phyloP scores from a whole-genome alignment of 2,329 filamentous ascomycete species.

The Fusarium haematococcum region DNA sequence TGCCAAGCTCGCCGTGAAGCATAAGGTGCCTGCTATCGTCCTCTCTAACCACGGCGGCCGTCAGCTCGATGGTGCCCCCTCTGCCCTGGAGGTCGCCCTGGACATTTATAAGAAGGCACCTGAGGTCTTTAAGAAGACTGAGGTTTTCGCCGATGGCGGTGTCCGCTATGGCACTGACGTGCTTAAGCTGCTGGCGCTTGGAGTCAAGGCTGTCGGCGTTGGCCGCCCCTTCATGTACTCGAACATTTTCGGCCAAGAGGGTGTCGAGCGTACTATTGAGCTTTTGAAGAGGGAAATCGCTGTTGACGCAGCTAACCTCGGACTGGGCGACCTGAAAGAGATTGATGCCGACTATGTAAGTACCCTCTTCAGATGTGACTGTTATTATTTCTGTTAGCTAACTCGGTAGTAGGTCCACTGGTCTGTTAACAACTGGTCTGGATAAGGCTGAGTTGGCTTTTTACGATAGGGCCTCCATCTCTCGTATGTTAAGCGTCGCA shows the following conservation, averaged over 20 bases:
- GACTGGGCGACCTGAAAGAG: conserved; percentile 47
- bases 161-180: conserved; percentile 54
- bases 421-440: neutral
- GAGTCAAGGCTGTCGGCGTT: conserved; percentile 56
- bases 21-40: conserved; percentile 45
- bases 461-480: neutral
- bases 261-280: conserved; percentile 54
- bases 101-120: conserved; percentile 50
- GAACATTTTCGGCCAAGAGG: conserved; percentile 43
- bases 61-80: conserved; percentile 51
- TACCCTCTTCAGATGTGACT: neutral
- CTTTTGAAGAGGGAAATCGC: conserved; percentile 61
- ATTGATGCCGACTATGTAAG: conserved; percentile 31
- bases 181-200: conserved; percentile 53
- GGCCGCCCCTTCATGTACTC: conserved; percentile 62
- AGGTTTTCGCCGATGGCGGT: conserved; percentile 53
- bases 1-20: conserved; percentile 44
- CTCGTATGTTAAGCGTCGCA: neutral
- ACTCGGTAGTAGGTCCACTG: neutral
- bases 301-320: conserved; percentile 54
- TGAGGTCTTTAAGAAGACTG: conserved; percentile 49
- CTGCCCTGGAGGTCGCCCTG: conserved; percentile 49
- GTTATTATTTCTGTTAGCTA: neutral
- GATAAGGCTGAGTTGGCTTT: neutral
- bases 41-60: conserved; percentile 55